These are phyloP conservation scores for Aurinia saxatilis DNA, from an alignment of 345 rosid genomes.

Conservation along the genomic window DNA sequence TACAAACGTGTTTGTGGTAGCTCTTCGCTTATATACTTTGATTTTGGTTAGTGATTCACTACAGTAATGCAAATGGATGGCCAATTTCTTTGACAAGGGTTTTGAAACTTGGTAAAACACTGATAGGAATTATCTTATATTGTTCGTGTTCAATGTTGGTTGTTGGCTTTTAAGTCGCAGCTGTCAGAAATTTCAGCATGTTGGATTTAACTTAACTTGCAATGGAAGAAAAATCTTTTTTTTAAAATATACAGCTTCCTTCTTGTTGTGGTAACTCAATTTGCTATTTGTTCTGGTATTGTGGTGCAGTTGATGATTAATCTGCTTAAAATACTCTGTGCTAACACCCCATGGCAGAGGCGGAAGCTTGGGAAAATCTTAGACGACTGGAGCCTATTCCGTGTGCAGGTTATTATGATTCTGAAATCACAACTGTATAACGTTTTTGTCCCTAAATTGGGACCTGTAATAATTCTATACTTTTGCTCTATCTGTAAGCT, in stretches of 20 bases:
- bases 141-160: not conserved
- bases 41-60: constrained; percentile 7
- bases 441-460: not conserved
- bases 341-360: constrained; percentile 99
- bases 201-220: not conserved
- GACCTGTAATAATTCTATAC: not conserved
- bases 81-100: not conserved
- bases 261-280: not conserved
- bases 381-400: constrained; percentile 89
- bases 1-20: not conserved
- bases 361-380: constrained; percentile 95
- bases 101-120: constrained; percentile 1
- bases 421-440: not conserved
- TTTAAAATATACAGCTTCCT: not conserved
- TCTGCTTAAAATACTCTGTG: constrained; percentile 84
- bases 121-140: not conserved
- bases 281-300: constrained; percentile 26
- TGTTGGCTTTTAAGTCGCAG: not conserved
- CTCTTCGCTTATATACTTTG: not conserved
- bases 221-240: not conserved
- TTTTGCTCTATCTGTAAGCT: not conserved
- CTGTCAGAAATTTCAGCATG: not conserved
- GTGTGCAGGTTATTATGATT: constrained; percentile 54
- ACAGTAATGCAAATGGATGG: not conserved
- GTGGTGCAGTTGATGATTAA: constrained; percentile 77